Evolutionary conservation across 371 early-diverging fungal genomes (phyloP).

Genomic region (Mucor plumbeus): DNA sequence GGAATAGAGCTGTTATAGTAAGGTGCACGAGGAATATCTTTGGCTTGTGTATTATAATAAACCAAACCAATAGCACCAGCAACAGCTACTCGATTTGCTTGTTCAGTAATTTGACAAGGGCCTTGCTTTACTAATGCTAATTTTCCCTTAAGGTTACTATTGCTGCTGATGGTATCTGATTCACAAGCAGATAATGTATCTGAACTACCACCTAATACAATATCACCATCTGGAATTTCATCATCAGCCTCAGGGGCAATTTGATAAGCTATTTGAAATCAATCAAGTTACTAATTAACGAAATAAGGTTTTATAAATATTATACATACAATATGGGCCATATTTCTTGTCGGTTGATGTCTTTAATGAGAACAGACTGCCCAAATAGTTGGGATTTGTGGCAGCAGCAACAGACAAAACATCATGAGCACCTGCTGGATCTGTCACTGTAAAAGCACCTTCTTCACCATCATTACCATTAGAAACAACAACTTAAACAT

Average conservation of each 20-base stretch:
- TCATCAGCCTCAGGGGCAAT: constrained; percentile 11
- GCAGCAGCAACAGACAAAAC: constrained; percentile 67
- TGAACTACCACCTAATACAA: constrained; percentile 14
- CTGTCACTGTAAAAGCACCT: constrained; percentile 55
- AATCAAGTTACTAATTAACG: background rate
- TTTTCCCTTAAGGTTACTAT: constrained; percentile 33
- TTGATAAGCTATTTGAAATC: constrained; percentile 1
- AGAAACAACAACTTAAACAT: constrained; percentile 60
- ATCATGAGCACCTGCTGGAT: constrained; percentile 58
- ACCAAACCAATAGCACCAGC: constrained; percentile 61
- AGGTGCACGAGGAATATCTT: constrained; percentile 21
- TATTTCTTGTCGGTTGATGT: constrained; percentile 7
- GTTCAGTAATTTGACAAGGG: constrained; percentile 59
- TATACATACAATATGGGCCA: constrained; percentile 17
- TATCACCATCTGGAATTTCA: constrained; percentile 16
- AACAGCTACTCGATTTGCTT: constrained; percentile 42
- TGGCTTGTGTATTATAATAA: constrained; percentile 41
- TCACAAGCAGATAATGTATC: constrained; percentile 19
- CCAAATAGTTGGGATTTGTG: constrained; percentile 45
- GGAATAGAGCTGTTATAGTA: constrained; percentile 9
- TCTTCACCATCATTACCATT: constrained; percentile 66
- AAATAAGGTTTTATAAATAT: background rate
- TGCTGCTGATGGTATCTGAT: constrained; percentile 14
- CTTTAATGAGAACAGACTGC: constrained; percentile 23
- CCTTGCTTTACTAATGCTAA: constrained; percentile 63